phyloP scores from a whole-genome alignment of 805 yeast genomes.

The Soucietia sequanensis region DNA sequence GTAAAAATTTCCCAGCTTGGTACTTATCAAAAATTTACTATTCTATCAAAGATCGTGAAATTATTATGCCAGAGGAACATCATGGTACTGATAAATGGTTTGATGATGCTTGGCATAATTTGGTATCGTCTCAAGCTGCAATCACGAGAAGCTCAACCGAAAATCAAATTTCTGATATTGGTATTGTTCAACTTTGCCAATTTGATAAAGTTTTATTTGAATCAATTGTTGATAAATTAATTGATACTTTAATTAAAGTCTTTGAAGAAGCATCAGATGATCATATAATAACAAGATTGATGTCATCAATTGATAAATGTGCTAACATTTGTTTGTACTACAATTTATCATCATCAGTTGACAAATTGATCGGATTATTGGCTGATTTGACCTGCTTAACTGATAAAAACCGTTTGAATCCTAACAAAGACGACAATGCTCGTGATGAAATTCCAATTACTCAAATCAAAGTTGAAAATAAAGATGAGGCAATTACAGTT shows the following conservation, averaged over 20 bases:
- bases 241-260: slow-evolving; percentile 70
- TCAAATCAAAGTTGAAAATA: slow-evolving; percentile 49
- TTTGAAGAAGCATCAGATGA: slow-evolving; percentile 91
- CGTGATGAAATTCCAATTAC: slow-evolving; percentile 46
- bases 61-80: slow-evolving; percentile 97
- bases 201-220: slow-evolving; percentile 75
- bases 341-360: slow-evolving; percentile 54
- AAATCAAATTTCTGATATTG: slow-evolving; percentile 17
- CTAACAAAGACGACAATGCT: slow-evolving; percentile 22
- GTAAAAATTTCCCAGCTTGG: slow-evolving; percentile 80
- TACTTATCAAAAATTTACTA: slow-evolving; percentile 77
- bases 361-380: slow-evolving; percentile 63
- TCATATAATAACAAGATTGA: slow-evolving; percentile 79
- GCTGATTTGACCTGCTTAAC: slow-evolving; percentile 69
- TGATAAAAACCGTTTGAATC: slow-evolving; percentile 29
- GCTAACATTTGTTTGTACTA: slow-evolving; percentile 72
- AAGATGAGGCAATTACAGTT: slow-evolving; percentile 63
- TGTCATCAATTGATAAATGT: slow-evolving; percentile 84
- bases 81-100: slow-evolving; percentile 91
- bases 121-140: slow-evolving; percentile 51
- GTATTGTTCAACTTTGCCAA: slow-evolving; percentile 37
- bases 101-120: slow-evolving; percentile 79
- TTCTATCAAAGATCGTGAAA: slow-evolving; percentile 81
- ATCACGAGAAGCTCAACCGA: slow-evolving; percentile 19
- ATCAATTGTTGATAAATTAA: slow-evolving; percentile 59